Percentiles rank a stretch among this genome's conserved stretches.
Evolutionary conservation across 306 rosid species (phyloP).

Genomic region (Macrotyloma uniflorum): DNA sequence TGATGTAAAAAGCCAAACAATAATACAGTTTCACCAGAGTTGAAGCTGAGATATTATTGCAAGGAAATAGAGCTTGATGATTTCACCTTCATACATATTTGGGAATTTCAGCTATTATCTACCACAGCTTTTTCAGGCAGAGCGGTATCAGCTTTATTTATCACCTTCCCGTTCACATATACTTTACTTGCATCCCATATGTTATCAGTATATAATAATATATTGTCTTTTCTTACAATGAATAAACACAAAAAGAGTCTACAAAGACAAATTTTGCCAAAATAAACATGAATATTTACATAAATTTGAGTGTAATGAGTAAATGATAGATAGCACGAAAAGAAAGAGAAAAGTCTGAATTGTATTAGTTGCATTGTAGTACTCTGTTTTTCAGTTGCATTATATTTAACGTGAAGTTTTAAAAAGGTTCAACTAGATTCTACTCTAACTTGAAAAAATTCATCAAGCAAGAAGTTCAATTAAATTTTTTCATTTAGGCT

Average conservation of each 20-base stretch:
- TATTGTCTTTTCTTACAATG: not conserved
- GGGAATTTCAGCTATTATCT: conserved; percentile 86
- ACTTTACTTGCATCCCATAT: conserved; percentile 76
- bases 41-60: not conserved
- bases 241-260: not conserved
- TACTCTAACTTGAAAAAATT: not conserved
- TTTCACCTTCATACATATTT: conserved; percentile 99
- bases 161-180: conserved; percentile 77
- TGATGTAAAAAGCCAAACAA: conserved; percentile 22
- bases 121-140: conserved; percentile 77
- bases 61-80: conserved; percentile 35
- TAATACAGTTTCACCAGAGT: conserved; percentile 24
- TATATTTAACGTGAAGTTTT: not conserved
- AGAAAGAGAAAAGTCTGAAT: not conserved
- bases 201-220: not conserved
- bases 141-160: conserved; percentile 83
- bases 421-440: not conserved
- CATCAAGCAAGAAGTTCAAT: not conserved
- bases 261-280: conserved; percentile 14
- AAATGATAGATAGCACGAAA: conserved; percentile 13
- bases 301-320: not conserved
- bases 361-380: not conserved
- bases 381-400: not conserved
- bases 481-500: no score
- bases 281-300: not conserved